phyloP scores from a whole-genome alignment of 208 protist genomes.

The Acanthamoeba royreba region DNA sequence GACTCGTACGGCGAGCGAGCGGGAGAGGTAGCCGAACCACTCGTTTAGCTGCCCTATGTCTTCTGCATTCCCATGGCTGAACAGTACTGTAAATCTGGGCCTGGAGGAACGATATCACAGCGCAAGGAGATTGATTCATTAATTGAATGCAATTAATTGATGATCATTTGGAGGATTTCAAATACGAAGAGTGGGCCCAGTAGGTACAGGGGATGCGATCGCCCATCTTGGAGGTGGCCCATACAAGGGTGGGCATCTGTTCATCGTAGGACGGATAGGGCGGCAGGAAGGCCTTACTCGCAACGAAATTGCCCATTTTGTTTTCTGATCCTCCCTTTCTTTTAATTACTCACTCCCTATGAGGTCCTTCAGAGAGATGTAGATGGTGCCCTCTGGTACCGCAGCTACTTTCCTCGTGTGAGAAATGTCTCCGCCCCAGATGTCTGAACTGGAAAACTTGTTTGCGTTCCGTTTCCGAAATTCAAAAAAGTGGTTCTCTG shows the following conservation, averaged over 20 bases:
- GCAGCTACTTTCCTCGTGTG: no score
- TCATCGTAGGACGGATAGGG: neutral
- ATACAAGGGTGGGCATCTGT: neutral
- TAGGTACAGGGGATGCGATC: neutral
- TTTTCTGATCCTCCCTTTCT: neutral
- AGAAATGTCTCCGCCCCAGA: no score
- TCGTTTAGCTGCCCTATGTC: slow-evolving; percentile 29
- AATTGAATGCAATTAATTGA: no score
- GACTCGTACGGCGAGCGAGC: neutral
- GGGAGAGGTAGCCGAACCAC: neutral
- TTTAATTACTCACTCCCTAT: neutral
- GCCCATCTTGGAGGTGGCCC: neutral
- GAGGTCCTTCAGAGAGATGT: neutral
- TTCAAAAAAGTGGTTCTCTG: no score
- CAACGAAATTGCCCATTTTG: neutral
- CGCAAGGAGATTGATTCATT: neutral
- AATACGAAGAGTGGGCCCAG: neutral
- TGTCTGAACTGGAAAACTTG: no score
- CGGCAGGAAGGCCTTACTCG: neutral
- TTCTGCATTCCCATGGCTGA: slow-evolving; percentile 18
- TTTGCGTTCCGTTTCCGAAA: no score
- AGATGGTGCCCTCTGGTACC: no score
- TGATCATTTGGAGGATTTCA: no score
- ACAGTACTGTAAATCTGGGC: neutral
- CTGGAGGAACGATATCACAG: neutral